Evolutionary conservation across 257 asterid species (phyloP), one percentile per base, ranked within the genome.

Genomic region (Ilex aquifolium): DNA sequence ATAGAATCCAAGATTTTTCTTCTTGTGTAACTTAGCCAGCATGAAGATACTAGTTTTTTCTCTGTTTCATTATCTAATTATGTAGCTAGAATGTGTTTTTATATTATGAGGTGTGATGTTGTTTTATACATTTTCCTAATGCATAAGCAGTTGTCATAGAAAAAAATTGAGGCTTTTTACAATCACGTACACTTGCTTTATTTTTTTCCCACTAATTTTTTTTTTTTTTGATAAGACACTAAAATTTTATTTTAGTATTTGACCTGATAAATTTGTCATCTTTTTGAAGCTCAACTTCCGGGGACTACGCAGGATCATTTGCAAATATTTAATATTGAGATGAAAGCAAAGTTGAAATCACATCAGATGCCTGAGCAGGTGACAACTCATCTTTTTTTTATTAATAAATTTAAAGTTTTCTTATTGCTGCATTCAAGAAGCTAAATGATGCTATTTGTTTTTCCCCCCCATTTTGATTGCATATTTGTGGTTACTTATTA

Each of bases 361-460:
- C 79, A 90, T 79, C 97, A 87, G 85, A 93, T 93, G 97, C 97
- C 99, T 65, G 97, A 93, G 86, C 97, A 85, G 99, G 99, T 84
- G 72, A 66, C 62, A 13, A 50, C 11, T 6, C 13, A 49, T 4
- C 1, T 49, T 15, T 49, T 6, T 49, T 49, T 12, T 15, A 49
- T 3, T 12, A 49, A 6, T 4, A n/a, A 11, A 49, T 49, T 21
- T 21, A 21, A 21, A 21, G 1, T 21, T 21, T 21, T 21, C 27
- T 21, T 21, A 11, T 15, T 49, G 54, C 54, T 15, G 4, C 5
- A 49, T 49, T 49, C 17, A 49, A 1, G 13, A 49, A 12, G 17
- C 17, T 49, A 12, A 3, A 4, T 49, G 5, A 49, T 49, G 14
- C 5, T 11, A 4, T 1, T 49, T 49, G 10, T 49, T 15, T 53